A percentile compares a stretch with the other conserved stretches of the same genome.
Evolutionary conservation across 495 filamentous ascomycete genomes (phyloP).

Genomic region (Xylaria nigripes): DNA sequence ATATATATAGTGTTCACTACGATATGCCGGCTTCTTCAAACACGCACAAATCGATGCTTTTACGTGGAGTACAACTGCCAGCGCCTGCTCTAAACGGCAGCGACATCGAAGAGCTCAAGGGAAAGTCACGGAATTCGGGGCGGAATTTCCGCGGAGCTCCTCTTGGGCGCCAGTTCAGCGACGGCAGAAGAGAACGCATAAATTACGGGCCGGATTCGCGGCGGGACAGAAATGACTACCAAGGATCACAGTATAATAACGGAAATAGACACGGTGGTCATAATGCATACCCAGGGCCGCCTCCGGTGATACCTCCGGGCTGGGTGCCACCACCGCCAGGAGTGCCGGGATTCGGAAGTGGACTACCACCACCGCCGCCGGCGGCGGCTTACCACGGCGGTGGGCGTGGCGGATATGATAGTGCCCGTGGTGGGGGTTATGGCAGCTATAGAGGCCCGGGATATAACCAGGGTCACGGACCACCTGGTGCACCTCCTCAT

Average conservation of each 20-base stretch:
- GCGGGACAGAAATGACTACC: conserved; percentile 13
- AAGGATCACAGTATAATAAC: conserved; percentile 20
- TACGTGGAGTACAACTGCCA: conserved; percentile 70
- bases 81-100: conserved; percentile 58
- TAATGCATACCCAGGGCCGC: conserved; percentile 22
- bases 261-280: conserved; percentile 20
- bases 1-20: conserved; percentile 69
- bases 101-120: conserved; percentile 64
- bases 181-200: conserved; percentile 29
- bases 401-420: conserved; percentile 23
- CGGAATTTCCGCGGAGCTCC: conserved; percentile 39
- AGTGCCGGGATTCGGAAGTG: conserved; percentile 34
- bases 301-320: conserved; percentile 26
- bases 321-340: conserved; percentile 41
- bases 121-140: conserved; percentile 52
- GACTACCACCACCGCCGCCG: conserved; percentile 39
- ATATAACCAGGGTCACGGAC: conserved; percentile 13
- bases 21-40: conserved; percentile 63
- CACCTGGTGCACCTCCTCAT: conserved; percentile 12
- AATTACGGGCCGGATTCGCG: conserved; percentile 36
- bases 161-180: conserved; percentile 27
- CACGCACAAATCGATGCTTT: conserved; percentile 87
- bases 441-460: conserved; percentile 19
- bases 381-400: conserved; percentile 25
- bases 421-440: conserved; percentile 20